These are phyloP conservation scores for Neofusicoccum ribis DNA, from an alignment of 2,329 filamentous ascomycete species.

Conservation along the genomic window DNA sequence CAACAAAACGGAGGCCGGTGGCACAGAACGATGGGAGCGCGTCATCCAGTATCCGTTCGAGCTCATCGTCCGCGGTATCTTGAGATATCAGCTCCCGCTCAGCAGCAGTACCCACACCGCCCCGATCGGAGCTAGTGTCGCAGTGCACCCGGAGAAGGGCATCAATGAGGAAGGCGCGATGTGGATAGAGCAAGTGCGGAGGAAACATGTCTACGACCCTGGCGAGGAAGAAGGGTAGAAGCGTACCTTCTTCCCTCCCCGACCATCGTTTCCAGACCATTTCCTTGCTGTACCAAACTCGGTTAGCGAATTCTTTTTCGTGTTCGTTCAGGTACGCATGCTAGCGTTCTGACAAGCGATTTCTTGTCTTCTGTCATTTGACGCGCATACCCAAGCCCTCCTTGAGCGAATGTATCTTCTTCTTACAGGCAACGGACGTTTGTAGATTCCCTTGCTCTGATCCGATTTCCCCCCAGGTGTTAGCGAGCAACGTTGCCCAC, in stretches of 20 bases:
- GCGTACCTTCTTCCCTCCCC: neutral
- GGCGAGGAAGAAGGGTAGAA: constrained; percentile 1
- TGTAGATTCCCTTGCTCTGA: constrained; percentile 2
- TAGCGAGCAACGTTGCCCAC: neutral
- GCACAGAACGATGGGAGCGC: constrained; percentile 83
- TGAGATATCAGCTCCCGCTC: constrained; percentile 74
- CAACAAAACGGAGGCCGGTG: constrained; percentile 81
- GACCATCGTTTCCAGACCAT: neutral
- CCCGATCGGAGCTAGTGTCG: constrained; percentile 44
- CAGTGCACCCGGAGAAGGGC: constrained; percentile 20
- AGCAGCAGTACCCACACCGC: constrained; percentile 56
- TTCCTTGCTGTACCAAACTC: neutral
- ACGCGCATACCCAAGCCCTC: constrained; percentile 17
- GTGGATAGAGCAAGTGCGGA: constrained; percentile 15
- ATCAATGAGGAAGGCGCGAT: constrained; percentile 14
- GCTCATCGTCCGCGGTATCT: constrained; percentile 83
- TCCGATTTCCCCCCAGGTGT: neutral
- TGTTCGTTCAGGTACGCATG: neutral
- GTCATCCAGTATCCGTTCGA: constrained; percentile 92
- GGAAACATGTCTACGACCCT: neutral
- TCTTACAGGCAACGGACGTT: neutral
- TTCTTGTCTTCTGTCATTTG: neutral
- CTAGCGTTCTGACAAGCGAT: neutral
- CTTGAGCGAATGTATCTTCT: constrained; percentile 3
- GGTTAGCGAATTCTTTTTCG: neutral